Percentiles rank a stretch among this genome's conserved stretches.
Evolutionary conservation across 2,329 filamentous ascomycete genomes (phyloP).

Genomic region (Neonectria hederae): DNA sequence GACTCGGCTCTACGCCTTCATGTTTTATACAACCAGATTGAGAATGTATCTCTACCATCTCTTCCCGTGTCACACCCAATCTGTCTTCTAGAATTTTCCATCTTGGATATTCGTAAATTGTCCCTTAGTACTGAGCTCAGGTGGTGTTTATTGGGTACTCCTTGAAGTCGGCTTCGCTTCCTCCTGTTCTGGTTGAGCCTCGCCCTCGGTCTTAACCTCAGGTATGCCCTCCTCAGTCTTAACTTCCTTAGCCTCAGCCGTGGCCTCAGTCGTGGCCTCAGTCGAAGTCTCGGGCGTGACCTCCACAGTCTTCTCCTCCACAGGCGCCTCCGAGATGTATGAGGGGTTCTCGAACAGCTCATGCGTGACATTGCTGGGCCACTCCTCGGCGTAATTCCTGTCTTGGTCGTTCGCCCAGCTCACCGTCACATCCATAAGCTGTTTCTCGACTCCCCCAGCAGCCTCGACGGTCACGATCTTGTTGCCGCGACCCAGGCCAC

Average conservation of each 20-base stretch:
- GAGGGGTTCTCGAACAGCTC: constrained; percentile 48
- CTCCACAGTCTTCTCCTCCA: constrained; percentile 15
- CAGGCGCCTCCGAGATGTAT: constrained; percentile 31
- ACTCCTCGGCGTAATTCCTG: constrained; percentile 56
- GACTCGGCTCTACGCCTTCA: constrained; percentile 35
- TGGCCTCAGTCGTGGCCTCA: constrained; percentile 13
- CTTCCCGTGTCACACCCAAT: constrained; percentile 12
- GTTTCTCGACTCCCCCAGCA: constrained; percentile 28
- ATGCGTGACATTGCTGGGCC: constrained; percentile 65
- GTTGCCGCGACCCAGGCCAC: constrained; percentile 62
- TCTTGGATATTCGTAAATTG: constrained; percentile 10
- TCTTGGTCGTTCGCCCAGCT: constrained; percentile 63
- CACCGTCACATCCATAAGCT: constrained; percentile 55
- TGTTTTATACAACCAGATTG: constrained; percentile 33
- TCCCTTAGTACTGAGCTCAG: constrained; percentile 1
- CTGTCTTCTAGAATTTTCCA: constrained; percentile 3
- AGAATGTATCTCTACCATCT: constrained; percentile 19
- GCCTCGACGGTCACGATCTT: constrained; percentile 49
- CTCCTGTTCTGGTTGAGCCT: background rate
- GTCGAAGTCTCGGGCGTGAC: constrained; percentile 15
- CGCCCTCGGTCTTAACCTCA: background rate
- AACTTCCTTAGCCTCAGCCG: constrained; percentile 2
- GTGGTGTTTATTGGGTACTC: constrained; percentile 4
- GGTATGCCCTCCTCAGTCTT: no score
- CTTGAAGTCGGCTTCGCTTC: constrained; percentile 4